These are phyloP conservation scores for Citrullus colocynthis DNA, from an alignment of 306 rosid species.

Conservation along the genomic window DNA sequence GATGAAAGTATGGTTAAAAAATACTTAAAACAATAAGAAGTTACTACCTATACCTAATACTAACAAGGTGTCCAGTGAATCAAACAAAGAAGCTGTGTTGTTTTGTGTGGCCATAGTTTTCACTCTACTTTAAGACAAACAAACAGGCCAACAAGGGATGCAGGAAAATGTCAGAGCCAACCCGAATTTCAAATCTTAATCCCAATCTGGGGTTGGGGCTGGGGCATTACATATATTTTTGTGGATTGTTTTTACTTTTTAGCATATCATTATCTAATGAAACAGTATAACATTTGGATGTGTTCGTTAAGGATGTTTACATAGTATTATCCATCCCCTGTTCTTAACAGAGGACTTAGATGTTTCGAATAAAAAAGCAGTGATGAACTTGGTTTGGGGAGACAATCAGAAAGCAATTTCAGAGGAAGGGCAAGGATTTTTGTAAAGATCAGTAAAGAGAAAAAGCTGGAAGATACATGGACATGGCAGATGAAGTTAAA, in stretches of 20 bases:
- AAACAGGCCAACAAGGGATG: no score
- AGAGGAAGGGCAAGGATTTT: not conserved
- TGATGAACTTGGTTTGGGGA: constrained; percentile 11
- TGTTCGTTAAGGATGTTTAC: not conserved
- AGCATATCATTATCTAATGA: not conserved
- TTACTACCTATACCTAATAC: no score
- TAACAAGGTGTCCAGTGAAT: no score
- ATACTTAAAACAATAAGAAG: no score
- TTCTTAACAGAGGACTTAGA: not conserved
- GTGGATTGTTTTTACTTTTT: not conserved
- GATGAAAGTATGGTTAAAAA: no score
- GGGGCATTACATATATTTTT: not conserved
- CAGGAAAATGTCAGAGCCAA: no score
- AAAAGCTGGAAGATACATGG: not conserved
- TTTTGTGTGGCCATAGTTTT: no score
- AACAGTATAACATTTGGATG: not conserved
- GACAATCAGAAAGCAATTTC: constrained; percentile 12
- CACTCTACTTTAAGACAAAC: no score
- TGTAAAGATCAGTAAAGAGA: not conserved
- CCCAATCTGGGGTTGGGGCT: no score
- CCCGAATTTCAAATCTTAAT: no score
- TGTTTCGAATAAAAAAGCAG: not conserved
- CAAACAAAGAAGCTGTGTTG: no score
- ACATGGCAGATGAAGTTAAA: not conserved
- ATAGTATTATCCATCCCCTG: not conserved